A percentile compares a stretch with the other conserved stretches of the same genome.
Conservation (phyloP, 768 basidiomycete genomes). For the Mycena rosella region DNA sequence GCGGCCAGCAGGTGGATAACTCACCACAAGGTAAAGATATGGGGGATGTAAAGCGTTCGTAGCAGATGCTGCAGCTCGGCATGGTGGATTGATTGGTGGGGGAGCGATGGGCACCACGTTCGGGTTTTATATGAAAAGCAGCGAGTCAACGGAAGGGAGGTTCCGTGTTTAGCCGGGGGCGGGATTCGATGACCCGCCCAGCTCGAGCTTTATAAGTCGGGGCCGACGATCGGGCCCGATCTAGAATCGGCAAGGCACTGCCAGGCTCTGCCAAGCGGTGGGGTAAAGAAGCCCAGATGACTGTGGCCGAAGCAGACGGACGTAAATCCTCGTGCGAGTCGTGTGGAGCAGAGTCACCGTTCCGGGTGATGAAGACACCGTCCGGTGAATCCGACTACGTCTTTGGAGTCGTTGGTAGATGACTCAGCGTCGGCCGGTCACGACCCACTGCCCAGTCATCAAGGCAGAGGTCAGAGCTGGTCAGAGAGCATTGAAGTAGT, state of each 20-base stretch:
- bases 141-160: not conserved
- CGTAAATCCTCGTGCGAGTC: not conserved
- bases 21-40: not conserved
- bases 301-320: not conserved
- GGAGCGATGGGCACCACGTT: not conserved
- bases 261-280: not conserved
- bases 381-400: too few relatives aligned
- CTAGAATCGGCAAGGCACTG: not conserved
- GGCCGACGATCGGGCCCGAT: not conserved
- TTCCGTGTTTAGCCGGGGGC: not conserved
- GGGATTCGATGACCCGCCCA: not conserved
- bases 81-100: conserved; percentile 42
- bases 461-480: too few relatives aligned
- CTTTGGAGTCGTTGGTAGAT: too few relatives aligned
- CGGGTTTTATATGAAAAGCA: not conserved
- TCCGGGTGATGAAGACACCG: too few relatives aligned
- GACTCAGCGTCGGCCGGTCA: too few relatives aligned
- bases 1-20: not conserved
- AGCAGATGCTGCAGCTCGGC: conserved; percentile 73
- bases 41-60: conserved; percentile 65
- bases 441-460: too few relatives aligned
- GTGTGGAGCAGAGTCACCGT: too few relatives aligned
- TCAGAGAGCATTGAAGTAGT: too few relatives aligned
- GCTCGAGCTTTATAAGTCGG: not conserved
- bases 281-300: not conserved